phyloP scores from a whole-genome alignment of 1,284 basidiomycete genomes.

The Cryptococcus maquisensis region DNA sequence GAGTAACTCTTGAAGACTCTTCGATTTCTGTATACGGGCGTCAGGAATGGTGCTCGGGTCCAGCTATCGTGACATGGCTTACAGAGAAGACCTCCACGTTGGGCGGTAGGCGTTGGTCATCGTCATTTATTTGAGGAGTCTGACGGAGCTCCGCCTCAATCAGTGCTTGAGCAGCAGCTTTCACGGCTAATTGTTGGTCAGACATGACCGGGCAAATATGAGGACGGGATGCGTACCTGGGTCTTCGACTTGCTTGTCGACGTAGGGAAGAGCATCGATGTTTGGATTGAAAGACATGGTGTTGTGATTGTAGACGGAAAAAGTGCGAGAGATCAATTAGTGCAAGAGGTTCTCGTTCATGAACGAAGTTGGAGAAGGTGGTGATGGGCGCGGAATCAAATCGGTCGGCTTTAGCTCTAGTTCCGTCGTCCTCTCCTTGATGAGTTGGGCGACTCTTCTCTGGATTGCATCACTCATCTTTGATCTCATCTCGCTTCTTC shows the following conservation, averaged over 20 bases:
- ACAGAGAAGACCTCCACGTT: conserved; percentile 52
- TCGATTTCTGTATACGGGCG: conserved; percentile 28
- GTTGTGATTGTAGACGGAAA: background rate
- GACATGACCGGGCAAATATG: conserved; percentile 39
- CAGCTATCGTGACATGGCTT: background rate
- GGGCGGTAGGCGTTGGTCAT: conserved; percentile 68
- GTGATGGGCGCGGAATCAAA: conserved; percentile 10
- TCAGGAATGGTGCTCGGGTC: background rate
- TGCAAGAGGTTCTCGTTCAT: background rate
- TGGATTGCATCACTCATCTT: background rate
- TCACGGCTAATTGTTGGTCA: conserved; percentile 18
- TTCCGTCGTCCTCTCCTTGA: background rate
- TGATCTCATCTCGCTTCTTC: background rate
- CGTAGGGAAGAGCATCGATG: conserved; percentile 86
- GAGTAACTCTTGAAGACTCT: conserved; percentile 61
- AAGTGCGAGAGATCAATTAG: background rate
- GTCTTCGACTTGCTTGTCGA: conserved; percentile 84
- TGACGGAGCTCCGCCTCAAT: conserved; percentile 45
- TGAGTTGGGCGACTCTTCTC: background rate
- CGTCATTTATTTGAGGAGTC: conserved; percentile 42
- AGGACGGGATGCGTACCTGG: conserved; percentile 60
- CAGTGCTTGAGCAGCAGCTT: conserved; percentile 38
- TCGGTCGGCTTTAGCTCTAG: background rate
- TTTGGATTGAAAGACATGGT: conserved; percentile 31
- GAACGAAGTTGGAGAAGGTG: too few relatives aligned